Evolutionary conservation across 106 monocot species (phyloP), one percentile per base, ranked within the genome.

Genomic region (Apostasia shenzhenica): DNA sequence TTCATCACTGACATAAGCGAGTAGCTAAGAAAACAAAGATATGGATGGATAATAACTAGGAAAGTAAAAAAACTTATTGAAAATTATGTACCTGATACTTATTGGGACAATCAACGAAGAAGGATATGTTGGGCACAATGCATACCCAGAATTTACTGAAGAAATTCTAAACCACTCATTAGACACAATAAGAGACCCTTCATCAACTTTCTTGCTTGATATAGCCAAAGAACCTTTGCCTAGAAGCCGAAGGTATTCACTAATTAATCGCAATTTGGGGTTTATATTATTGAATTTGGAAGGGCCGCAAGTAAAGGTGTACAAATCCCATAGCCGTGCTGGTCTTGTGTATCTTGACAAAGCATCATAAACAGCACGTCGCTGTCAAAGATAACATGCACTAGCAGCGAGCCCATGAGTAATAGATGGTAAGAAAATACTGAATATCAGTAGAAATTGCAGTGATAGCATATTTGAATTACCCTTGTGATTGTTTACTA

Each of bases 61-160:
- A 8, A 45, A 45, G 53, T 57, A 61, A 50, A 37, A 13, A 10
- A 64, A 51, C 50, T 26, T 26, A 26, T 26, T 26, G 26, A 26
- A 26, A 67, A 40, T 48, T 48, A 62, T 62, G 45, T 81, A 85
- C 97, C 97, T 92, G 60, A 99, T 92, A 54, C 57, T 71, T 71
- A 74, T 99, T 44, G 97, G 97, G 48, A 99, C 82, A 71, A 99
- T 72, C 70, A 99, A 75, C 45, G 76, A 68, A 46, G 76, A 99
- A 70, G 97, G 97, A 80, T 99, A 99, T 39, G 97, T 92, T 59
- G 86, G 42, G 56, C 97, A 99, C 54, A 99, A 26, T 41, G 83
- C 40, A 62, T 92, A 87, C 37, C 38, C 80, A 47, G 71, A 76
- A 77, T 99, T 99, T 58, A 81, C 51, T 73, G 78, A 11, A 56